A percentile compares a stretch with the other conserved stretches of the same genome.
phyloP scores from a whole-genome alignment of 495 filamentous ascomycete species.

The Penicillium cataractarum region DNA sequence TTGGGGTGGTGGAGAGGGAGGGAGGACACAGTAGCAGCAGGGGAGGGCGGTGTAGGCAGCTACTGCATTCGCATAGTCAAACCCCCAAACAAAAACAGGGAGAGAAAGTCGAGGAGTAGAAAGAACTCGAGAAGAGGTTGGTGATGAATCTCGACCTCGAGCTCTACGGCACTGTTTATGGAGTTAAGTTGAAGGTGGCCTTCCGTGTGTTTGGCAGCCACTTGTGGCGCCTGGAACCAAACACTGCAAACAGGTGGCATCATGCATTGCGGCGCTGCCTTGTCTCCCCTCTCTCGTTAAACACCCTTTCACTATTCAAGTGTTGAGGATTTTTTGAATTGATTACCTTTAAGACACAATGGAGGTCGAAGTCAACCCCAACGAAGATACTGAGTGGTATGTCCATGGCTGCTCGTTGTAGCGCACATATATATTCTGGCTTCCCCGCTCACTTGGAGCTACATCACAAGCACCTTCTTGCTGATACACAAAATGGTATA shows the following conservation, averaged over 20 bases:
- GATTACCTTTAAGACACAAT: constrained; percentile 48
- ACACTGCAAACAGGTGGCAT: constrained; percentile 53
- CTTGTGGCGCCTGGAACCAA: constrained; percentile 38
- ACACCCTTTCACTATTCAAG: neutral
- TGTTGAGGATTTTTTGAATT: neutral
- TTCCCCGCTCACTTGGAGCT: constrained; percentile 17
- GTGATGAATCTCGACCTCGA: constrained; percentile 27
- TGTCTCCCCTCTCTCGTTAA: constrained; percentile 13
- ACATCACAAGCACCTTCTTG: constrained; percentile 12
- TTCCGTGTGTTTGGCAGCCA: constrained; percentile 48
- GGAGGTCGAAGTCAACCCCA: constrained; percentile 90
- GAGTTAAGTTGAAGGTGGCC: constrained; percentile 53
- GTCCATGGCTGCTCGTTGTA: constrained; percentile 10
- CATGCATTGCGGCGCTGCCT: constrained; percentile 22
- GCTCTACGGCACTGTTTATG: constrained; percentile 34
- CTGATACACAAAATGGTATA: constrained; percentile 37
- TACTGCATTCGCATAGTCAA: constrained; percentile 33
- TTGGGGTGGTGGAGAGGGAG: constrained; percentile 25
- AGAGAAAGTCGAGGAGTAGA: constrained; percentile 5
- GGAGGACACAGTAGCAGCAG: constrained; percentile 34
- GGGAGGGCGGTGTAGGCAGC: constrained; percentile 38
- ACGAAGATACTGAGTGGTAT: constrained; percentile 98
- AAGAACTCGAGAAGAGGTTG: constrained; percentile 18
- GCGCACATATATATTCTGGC: constrained; percentile 15
- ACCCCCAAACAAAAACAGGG: constrained; percentile 17